Evolutionary conservation across 2,329 filamentous ascomycete genomes (phyloP).

Genomic region (Colletotrichum sp.): DNA sequence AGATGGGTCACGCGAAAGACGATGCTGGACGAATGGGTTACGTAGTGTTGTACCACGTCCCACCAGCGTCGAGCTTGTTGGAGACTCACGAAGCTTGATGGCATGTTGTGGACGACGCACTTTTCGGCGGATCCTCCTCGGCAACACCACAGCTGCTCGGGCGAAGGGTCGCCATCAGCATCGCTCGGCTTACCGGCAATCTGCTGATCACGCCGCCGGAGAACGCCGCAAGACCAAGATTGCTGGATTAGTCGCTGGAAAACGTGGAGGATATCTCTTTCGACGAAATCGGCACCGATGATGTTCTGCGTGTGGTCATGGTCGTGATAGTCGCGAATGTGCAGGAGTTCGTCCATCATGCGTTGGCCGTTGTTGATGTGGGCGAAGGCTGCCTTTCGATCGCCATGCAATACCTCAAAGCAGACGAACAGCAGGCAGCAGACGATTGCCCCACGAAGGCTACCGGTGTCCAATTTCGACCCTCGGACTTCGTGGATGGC

Average conservation of each 20-base stretch:
- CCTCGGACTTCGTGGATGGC: constrained; percentile 33
- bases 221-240: constrained; percentile 29
- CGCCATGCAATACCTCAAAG: constrained; percentile 42
- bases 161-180: not conserved
- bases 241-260: constrained; percentile 34
- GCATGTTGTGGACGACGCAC: constrained; percentile 22
- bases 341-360: constrained; percentile 38
- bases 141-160: constrained; percentile 26
- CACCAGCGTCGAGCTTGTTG: constrained; percentile 32
- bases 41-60: constrained; percentile 32
- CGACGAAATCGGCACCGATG: constrained; percentile 20
- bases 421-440: constrained; percentile 42
- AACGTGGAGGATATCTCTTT: constrained; percentile 30
- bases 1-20: constrained; percentile 18
- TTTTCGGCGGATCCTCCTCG: constrained; percentile 13
- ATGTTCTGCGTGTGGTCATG: not conserved
- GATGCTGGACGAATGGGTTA: constrained; percentile 27
- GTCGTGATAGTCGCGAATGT: not conserved
- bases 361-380: constrained; percentile 41
- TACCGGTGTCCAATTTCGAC: constrained; percentile 11
- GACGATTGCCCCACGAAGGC: constrained; percentile 33
- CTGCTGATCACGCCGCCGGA: not conserved
- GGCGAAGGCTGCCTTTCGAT: constrained; percentile 34
- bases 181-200: not conserved
- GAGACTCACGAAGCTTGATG: constrained; percentile 24